phyloP scores from a whole-genome alignment of 768 basidiomycete species.

The Suillus occidentalis region DNA sequence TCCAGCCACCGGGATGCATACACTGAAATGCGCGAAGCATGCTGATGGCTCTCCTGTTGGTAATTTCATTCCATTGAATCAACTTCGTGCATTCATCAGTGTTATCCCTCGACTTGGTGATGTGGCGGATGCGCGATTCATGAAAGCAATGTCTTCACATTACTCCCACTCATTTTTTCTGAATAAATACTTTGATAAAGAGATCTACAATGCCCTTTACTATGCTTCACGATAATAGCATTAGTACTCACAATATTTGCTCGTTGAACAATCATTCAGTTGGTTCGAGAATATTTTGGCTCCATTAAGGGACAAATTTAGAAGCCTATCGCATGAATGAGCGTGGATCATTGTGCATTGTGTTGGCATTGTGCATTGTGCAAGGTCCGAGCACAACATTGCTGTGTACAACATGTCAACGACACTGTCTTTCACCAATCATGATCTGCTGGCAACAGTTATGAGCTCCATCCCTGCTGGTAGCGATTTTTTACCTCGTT shows the following conservation, averaged over 20 bases:
- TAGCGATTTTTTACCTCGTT: not conserved
- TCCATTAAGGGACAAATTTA: no score
- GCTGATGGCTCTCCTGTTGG: not conserved
- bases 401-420: no score
- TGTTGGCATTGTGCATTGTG: no score
- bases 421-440: not conserved
- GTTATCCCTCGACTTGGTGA: not conserved
- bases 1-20: no score
- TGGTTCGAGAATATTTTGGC: no score
- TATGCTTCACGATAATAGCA: not conserved
- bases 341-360: no score
- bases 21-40: not conserved
- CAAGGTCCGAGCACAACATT: no score
- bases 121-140: not conserved
- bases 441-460: not conserved
- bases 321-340: no score
- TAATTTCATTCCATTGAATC: not conserved
- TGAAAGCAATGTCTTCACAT: not conserved
- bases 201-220: not conserved
- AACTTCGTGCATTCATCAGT: no score
- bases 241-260: no score
- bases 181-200: not conserved
- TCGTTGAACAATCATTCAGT: no score
- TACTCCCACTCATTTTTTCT: not conserved
- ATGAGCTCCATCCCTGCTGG: not conserved